Base-by-base conservation (phyloP, 768 basidiomycete species). In the Collybiopsis luxurians region DNA sequence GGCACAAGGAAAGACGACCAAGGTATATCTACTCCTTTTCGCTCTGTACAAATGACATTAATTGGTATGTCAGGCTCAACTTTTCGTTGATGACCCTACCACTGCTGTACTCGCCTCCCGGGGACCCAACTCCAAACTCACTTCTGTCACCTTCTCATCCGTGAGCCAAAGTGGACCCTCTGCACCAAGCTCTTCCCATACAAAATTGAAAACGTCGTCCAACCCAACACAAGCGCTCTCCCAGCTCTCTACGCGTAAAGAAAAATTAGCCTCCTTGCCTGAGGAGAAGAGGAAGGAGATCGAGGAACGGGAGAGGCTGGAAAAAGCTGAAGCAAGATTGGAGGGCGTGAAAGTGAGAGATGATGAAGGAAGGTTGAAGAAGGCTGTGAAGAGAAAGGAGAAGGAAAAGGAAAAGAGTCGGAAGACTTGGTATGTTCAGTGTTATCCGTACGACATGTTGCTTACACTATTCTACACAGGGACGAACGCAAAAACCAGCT, bases 261-360 rank as follows among this genome's bases (percentile, higher is more conserved):
- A 87, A 62, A 90, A 89, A 63, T 74, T 97, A 1, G 85, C 87
- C 0, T 68, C 80, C 0, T 64, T 98, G 59, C 86, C 92, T 0
- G 92, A 89, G 46, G 94, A 95, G 55, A 92, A 92, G 66, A 83
- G 92, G 27, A 88, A 89, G 63, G 78, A 78, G 44, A 81, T 87
- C 12, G 86, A 91, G 68, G 95, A 95, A 66, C 81, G 81, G 55
- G 89, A 95, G 57, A 84, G 87, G 65, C 98, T 95, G 92, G 84
- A 84, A 48, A 96, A 95, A 73, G 94, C 95, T 0, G 85, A 87
- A 66, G 86, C 92, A 28, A 80, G 92, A 48, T 75, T 97, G 57
- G 92, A 91, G 54, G 97, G 97, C 2, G 87, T 87, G 47, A 99
- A 98, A 71, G 86, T 99, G 28, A 83, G 82, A 48, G 97, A 98